Percentiles rank a stretch among this genome's conserved stretches.
Conservation (phyloP, 2,329 filamentous ascomycete genomes). For the Phialophora expanda region DNA sequence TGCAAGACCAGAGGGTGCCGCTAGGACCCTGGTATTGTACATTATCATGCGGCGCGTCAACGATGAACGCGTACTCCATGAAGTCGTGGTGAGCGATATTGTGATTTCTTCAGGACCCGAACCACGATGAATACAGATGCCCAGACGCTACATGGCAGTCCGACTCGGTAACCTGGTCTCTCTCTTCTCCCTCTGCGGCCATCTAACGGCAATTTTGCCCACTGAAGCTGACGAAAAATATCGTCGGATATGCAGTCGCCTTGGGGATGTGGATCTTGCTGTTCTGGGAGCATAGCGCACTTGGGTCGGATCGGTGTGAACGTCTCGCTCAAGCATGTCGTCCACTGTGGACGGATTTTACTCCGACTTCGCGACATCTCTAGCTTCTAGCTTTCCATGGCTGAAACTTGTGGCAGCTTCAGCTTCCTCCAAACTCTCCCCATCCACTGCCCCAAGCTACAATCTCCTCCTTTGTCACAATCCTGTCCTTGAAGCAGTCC, state of each 20-base stretch:
- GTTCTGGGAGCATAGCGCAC: not conserved
- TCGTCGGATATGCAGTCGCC: no score
- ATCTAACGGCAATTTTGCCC: not conserved
- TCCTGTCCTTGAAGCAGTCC: slow-evolving; percentile 60
- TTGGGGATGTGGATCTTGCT: not conserved
- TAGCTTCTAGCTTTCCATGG: not conserved
- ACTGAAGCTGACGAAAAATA: not conserved
- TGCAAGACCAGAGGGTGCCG: not conserved
- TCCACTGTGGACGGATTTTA: not conserved
- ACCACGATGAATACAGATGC: not conserved
- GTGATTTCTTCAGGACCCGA: not conserved
- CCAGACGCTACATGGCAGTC: not conserved
- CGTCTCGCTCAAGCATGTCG: not conserved
- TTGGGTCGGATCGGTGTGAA: not conserved
- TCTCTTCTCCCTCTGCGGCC: not conserved
- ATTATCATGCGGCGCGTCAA: not conserved
- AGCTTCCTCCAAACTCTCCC: slow-evolving; percentile 42
- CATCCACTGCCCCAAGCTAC: slow-evolving; percentile 69
- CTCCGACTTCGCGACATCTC: not conserved
- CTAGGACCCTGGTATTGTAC: slow-evolving; percentile 2
- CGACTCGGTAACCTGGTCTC: not conserved
- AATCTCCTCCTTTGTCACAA: slow-evolving; percentile 68
- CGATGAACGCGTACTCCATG: not conserved
- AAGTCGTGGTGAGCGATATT: not conserved
- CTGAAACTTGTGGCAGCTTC: not conserved